Evolutionary conservation across 1,139 yeast genomes (phyloP).

Genomic region (Geotrichum aggregatum): DNA sequence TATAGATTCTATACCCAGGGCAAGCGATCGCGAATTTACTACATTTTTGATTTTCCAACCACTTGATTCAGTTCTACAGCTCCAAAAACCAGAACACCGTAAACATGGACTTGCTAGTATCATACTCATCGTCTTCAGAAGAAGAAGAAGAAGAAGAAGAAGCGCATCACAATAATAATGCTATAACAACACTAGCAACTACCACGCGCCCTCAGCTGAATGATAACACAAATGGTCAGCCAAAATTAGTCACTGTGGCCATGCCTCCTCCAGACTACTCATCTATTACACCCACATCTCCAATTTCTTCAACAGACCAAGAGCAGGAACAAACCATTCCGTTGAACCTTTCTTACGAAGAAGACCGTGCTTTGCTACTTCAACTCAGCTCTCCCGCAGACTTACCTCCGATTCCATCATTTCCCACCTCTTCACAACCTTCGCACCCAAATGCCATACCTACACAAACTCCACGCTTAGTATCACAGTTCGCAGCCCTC

Average conservation of each 20-base stretch:
- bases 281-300: background rate
- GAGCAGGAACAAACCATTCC: too few species aligned
- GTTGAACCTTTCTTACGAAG: background rate
- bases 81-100: background rate
- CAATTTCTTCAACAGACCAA: too few species aligned
- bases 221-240: too few species aligned
- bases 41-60: too few species aligned
- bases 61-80: background rate
- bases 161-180: too few species aligned
- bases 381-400: slow-evolving; percentile 1
- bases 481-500: slow-evolving; percentile 6
- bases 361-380: slow-evolving; percentile 9
- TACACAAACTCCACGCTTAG: background rate
- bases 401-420: background rate
- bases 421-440: background rate
- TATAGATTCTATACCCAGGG: too few species aligned
- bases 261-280: slow-evolving; percentile 3
- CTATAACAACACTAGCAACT: too few species aligned
- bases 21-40: too few species aligned
- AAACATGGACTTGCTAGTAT: slow-evolving; percentile 7
- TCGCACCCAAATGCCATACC: background rate
- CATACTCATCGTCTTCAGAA: slow-evolving; percentile 11
- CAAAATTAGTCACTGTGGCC: background rate
- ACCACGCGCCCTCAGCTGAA: background rate
- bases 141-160: background rate